Base-by-base conservation (phyloP, 345 rosid species). In the Camelina sativa region DNA sequence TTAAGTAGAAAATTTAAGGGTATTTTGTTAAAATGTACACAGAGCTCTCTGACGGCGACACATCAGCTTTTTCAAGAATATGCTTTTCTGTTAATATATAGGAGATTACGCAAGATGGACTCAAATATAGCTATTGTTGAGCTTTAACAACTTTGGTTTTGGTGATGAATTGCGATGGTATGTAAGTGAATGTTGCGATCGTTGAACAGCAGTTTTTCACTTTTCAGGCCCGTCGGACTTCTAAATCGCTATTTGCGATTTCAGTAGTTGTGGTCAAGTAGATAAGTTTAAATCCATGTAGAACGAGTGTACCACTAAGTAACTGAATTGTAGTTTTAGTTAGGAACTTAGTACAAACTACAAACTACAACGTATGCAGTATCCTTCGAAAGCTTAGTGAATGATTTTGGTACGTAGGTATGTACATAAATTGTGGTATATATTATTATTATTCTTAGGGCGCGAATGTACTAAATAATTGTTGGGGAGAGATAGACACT, bases 401-500 rank as follows among this genome's bases (percentile, higher is more conserved):
- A 34, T 34, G 9, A 7, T 34, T 34, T 34, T 7, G 1, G 8
- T 17, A 17, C 17, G 47, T 41, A 12, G 2, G 46, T 41, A 12
- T 12, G 47, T 13, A 4, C 46, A 11, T 10, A 0, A 0, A 4
- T 41, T 41, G 15, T 11, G 15, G 30, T 11, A 41, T 12, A 43
- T 43, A 43, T 11, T 20, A 4, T 12, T 43, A 48, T 48, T 16
- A 10, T n/a, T 2, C 20, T 1, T 0, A 10, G 22, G 3, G 9
- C 4, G 53, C 48, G 6, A 43, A 43, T 22, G 47, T 23, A 38
- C 59, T 38, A 7, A 1, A 63, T 73, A 30, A 53, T 64, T 54
- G 64, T n/a, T 40, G 19, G 4, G 11, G 60, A 43, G 69, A 66
- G n/a, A 62, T 47, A 43, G 48, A 64, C 57, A 55, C 34, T 47